phyloP scores from a whole-genome alignment of 805 yeast genomes.

The Limtongia smithiae region DNA sequence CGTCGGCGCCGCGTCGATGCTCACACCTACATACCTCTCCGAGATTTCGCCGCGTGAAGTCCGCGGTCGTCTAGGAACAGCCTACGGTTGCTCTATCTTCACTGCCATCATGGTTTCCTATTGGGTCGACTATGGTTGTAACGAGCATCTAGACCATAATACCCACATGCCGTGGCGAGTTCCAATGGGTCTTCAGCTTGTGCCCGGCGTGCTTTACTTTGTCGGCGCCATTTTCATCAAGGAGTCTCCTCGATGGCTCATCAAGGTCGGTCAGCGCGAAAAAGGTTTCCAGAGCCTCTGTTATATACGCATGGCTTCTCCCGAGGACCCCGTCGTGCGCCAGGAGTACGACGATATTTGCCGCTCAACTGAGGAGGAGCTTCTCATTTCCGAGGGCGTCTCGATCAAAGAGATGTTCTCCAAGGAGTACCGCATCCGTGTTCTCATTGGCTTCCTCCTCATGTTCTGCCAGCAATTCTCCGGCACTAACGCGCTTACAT shows the following conservation, averaged over 20 bases:
- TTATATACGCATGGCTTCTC: constrained; percentile 41
- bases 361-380: constrained; percentile 15
- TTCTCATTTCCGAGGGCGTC: constrained; percentile 16
- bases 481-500: constrained; percentile 48
- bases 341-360: constrained; percentile 40
- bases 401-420: constrained; percentile 11
- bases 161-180: constrained; percentile 45
- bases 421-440: constrained; percentile 15
- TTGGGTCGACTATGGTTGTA: constrained; percentile 50
- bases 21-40: constrained; percentile 57
- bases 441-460: constrained; percentile 14
- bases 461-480: constrained; percentile 33
- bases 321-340: constrained; percentile 41
- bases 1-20: constrained; percentile 67
- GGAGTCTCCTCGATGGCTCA: constrained; percentile 69
- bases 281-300: constrained; percentile 49
- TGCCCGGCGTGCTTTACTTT: constrained; percentile 41
- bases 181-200: constrained; percentile 30
- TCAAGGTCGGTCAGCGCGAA: constrained; percentile 53
- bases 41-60: constrained; percentile 44
- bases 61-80: constrained; percentile 57
- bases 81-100: constrained; percentile 51
- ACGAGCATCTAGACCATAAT: constrained; percentile 49
- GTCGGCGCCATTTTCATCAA: constrained; percentile 46
- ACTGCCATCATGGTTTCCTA: constrained; percentile 48